phyloP scores from a whole-genome alignment of 805 yeast species.

The Cyberlindnera sargentensis region DNA sequence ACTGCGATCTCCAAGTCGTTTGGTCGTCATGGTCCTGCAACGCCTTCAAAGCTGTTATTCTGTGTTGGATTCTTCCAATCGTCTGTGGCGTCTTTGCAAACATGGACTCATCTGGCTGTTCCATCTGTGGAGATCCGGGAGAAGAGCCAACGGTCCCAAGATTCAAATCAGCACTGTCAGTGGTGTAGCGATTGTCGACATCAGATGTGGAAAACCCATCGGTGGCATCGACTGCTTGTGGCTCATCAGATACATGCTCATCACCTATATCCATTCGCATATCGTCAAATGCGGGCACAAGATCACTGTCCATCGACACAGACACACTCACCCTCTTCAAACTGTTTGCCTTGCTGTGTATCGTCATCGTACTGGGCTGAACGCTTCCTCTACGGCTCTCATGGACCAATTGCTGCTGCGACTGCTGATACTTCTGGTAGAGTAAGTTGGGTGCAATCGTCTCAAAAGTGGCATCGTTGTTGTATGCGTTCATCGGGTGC shows the following conservation, averaged over 20 bases:
- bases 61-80: slow-evolving; percentile 21
- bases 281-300: slow-evolving; percentile 21
- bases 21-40: slow-evolving; percentile 9
- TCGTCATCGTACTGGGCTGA: background rate
- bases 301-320: slow-evolving; percentile 17
- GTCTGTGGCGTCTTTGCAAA: background rate
- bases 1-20: slow-evolving; percentile 1
- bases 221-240: too few species aligned
- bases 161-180: too few species aligned
- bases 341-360: background rate
- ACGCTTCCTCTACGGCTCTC: background rate
- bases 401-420: background rate
- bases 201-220: too few species aligned
- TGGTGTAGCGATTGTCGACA: too few species aligned
- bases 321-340: slow-evolving; percentile 3
- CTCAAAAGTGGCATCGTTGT: slow-evolving; percentile 11
- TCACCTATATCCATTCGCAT: slow-evolving; percentile 18
- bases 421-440: slow-evolving; percentile 13
- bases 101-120: background rate
- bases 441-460: slow-evolving; percentile 14
- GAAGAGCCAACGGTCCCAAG: too few species aligned
- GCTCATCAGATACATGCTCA: background rate
- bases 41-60: slow-evolving; percentile 14
- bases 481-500: slow-evolving; percentile 18
- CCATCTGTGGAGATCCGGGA: background rate